Evolutionary conservation across 192 early-diverging fungal genomes (phyloP).

Genomic region (Coemansia sp.): DNA sequence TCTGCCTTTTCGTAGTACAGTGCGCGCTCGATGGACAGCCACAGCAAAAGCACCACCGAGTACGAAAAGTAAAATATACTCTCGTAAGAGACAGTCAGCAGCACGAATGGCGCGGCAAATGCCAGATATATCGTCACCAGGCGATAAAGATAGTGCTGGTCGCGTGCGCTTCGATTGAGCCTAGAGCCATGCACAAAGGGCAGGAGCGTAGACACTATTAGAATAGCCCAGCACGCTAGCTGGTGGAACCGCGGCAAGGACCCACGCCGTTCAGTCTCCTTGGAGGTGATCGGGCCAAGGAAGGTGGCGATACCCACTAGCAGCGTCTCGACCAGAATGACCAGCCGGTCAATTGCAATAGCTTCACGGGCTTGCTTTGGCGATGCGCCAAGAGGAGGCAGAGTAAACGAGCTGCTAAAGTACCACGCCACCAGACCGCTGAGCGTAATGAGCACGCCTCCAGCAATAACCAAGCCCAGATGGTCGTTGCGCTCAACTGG

Average conservation of each 20-base stretch:
- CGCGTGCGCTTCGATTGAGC: constrained; percentile 39
- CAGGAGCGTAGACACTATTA: constrained; percentile 38
- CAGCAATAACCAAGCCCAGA: constrained; percentile 58
- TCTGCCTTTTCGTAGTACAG: constrained; percentile 50
- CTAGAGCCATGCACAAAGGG: constrained; percentile 48
- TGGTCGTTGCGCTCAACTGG: constrained; percentile 85
- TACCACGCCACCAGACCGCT: constrained; percentile 51
- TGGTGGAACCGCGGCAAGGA: constrained; percentile 39
- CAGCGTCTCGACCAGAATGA: constrained; percentile 42
- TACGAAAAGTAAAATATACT: constrained; percentile 85
- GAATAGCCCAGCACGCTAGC: constrained; percentile 44
- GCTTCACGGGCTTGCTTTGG: constrained; percentile 23
- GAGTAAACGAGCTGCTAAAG: constrained; percentile 33
- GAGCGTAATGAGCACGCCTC: constrained; percentile 34
- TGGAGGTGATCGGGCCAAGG: constrained; percentile 43
- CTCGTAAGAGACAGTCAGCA: constrained; percentile 92
- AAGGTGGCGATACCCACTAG: constrained; percentile 43
- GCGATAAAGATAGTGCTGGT: constrained; percentile 77
- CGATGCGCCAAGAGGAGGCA: constrained; percentile 31
- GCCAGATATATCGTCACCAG: constrained; percentile 80
- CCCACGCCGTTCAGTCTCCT: constrained; percentile 36
- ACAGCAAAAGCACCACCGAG: constrained; percentile 66
- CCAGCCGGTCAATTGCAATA: constrained; percentile 29
- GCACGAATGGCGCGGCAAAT: constrained; percentile 82
- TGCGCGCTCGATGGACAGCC: constrained; percentile 74